Evolutionary conservation across 257 asterid genomes (phyloP).

Genomic region (Leptodermis oblonga): DNA sequence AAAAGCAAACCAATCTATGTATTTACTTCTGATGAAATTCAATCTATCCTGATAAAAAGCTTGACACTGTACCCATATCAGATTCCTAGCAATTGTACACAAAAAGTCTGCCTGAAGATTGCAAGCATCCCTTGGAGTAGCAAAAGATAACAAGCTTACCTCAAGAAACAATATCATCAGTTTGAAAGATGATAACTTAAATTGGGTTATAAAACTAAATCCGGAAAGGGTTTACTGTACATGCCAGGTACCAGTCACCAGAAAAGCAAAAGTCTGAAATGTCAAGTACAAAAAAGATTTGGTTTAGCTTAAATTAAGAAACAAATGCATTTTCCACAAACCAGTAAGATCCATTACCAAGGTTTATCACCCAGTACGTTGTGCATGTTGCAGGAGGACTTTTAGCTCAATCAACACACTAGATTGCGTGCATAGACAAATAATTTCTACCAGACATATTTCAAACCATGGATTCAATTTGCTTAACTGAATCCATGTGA

Average conservation of each 20-base stretch:
- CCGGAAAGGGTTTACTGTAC: background rate
- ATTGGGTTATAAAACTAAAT: background rate
- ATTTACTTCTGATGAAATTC: background rate
- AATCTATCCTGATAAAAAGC: background rate
- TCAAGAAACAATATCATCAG: background rate
- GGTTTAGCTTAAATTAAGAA: background rate
- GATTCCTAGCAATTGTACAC: background rate
- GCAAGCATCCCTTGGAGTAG: background rate
- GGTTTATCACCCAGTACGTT: background rate
- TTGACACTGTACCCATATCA: background rate
- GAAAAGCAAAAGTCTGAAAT: background rate
- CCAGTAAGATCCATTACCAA: background rate
- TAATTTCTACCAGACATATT: background rate
- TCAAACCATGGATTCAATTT: background rate
- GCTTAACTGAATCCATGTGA: background rate
- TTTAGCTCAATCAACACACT: background rate
- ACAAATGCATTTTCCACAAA: background rate
- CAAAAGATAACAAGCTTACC: background rate
- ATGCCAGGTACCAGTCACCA: background rate
- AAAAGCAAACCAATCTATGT: background rate
- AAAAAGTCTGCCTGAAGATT: background rate
- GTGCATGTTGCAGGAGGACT: background rate
- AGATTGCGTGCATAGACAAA: background rate
- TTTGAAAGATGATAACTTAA: background rate
- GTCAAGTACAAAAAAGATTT: background rate